Base-by-base conservation (phyloP, 495 filamentous ascomycete species). In the Annulohypoxylon nitens region DNA sequence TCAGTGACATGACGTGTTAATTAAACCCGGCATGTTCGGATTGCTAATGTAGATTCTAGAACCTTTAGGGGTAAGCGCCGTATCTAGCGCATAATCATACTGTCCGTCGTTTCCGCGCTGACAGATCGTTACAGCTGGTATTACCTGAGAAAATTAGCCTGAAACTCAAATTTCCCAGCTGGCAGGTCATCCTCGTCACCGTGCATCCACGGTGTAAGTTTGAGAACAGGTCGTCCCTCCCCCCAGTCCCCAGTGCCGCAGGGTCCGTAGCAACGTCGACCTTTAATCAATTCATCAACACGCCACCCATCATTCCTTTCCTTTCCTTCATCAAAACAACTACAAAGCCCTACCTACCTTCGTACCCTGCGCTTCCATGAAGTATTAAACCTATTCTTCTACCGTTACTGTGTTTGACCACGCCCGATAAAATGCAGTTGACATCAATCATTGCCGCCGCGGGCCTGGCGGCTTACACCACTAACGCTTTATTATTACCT, bases 401-500 rank as follows among this genome's bases (percentile, higher is more conserved):
- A 55, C 57, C 64, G 70, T 61, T 14, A 55, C 57, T 69, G 70
- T 61, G 70, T 23, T 55, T 16, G 62, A 33, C 25, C 34, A 72
- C 57, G 36, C 47, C 61, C 30, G 30, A 30, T 26, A 76, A 69
- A 36, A 79, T 79, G 77, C 73, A 76, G 69, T 75, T 79, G 62
- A 76, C 53, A 16, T 70, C 75, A 3, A 62, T 79, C 30, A 53
- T 79, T 43, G 60, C 73, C 71, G 76, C 70, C 57, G 75, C 77
- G 50, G 78, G 76, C 25, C 76, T 81, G 73, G 79, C 72, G 72
- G 78, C 72, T 30, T 54, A 71, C 10, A 67, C 78, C 39, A 64
- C 75, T 36, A 72, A 75, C 61, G 80, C 80, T 65, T 66, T 82
- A 11, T 61, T 81, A 36, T 45, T 81, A 26, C 78, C 78, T 39